phyloP scores from a whole-genome alignment of 1,284 basidiomycete genomes.

The Rhodotorula sp. region DNA sequence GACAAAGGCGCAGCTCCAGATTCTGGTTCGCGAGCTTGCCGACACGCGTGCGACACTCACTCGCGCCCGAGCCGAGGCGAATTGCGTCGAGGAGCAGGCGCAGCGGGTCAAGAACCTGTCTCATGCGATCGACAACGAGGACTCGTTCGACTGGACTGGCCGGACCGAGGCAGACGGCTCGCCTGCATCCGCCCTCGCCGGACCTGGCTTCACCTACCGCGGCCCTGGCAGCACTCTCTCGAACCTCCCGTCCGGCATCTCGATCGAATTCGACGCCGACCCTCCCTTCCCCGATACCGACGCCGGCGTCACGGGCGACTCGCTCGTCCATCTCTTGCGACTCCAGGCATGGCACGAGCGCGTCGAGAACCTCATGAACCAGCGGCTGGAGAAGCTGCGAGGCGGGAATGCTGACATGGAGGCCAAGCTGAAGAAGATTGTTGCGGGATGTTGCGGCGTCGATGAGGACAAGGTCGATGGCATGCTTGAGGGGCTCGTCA shows the following conservation, averaged over 20 bases:
- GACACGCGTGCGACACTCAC: constrained; percentile 81
- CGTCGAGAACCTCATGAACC: constrained; percentile 64
- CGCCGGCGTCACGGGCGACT: constrained; percentile 21
- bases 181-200: constrained; percentile 50
- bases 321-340: constrained; percentile 66
- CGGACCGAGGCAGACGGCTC: constrained; percentile 65
- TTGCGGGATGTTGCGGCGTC: constrained; percentile 37
- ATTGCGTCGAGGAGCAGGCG: constrained; percentile 71
- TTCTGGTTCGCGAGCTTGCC: constrained; percentile 83
- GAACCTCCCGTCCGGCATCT: constrained; percentile 39
- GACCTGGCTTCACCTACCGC: constrained; percentile 64
- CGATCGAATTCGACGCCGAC: constrained; percentile 41
- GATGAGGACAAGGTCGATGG: constrained; percentile 37
- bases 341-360: constrained; percentile 77
- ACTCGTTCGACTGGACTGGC: constrained; percentile 82
- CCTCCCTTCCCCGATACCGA: constrained; percentile 57
- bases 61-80: constrained; percentile 65
- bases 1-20: constrained; percentile 71
- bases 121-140: constrained; percentile 71
- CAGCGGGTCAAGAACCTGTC: constrained; percentile 77
- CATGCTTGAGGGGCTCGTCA: constrained; percentile 59
- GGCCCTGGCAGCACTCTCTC: constrained; percentile 58
- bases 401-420: constrained; percentile 43
- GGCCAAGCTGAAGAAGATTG: constrained; percentile 35
- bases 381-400: constrained; percentile 39